Evolutionary conservation across 441 rosid species (phyloP).

Genomic region (Macaranga tanarius): DNA sequence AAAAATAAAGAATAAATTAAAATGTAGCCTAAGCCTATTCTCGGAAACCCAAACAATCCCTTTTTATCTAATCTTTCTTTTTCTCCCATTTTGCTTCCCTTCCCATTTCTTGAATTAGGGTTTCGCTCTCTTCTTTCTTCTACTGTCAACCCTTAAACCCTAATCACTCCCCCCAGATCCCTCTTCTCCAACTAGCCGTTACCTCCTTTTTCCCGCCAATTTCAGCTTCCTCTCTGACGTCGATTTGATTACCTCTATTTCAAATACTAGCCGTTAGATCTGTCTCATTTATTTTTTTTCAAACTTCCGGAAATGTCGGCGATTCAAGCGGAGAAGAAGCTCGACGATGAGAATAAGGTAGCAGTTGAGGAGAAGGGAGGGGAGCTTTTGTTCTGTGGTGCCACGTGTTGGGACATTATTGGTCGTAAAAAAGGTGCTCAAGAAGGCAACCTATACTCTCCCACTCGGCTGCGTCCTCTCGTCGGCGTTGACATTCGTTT

Average conservation of each 20-base stretch:
- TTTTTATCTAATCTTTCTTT: conserved; percentile 18
- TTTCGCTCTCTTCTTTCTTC: conserved; percentile 25
- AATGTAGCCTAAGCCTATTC: conserved; percentile 12
- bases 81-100: not conserved
- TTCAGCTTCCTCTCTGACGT: conserved; percentile 32
- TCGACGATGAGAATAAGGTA: conserved; percentile 49
- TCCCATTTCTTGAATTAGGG: conserved; percentile 44
- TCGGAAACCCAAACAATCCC: conserved; percentile 34
- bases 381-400: conserved; percentile 89
- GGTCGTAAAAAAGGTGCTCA: conserved; percentile 60
- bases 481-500: conserved; percentile 69
- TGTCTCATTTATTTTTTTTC: conserved; percentile 14
- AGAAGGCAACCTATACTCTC: conserved; percentile 84
- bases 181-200: conserved; percentile 49
- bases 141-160: conserved; percentile 28
- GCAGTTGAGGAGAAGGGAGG: conserved; percentile 60
- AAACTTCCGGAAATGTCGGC: conserved; percentile 48
- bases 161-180: conserved; percentile 19
- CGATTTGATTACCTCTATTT: conserved; percentile 26
- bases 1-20: not conserved
- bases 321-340: conserved; percentile 50
- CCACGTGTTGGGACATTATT: conserved; percentile 71
- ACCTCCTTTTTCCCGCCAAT: conserved; percentile 67
- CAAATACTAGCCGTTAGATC: conserved; percentile 56
- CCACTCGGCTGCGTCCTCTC: conserved; percentile 89